phyloP scores from a whole-genome alignment of 495 filamentous ascomycete species.

The Aspergillus saccharolyticus region DNA sequence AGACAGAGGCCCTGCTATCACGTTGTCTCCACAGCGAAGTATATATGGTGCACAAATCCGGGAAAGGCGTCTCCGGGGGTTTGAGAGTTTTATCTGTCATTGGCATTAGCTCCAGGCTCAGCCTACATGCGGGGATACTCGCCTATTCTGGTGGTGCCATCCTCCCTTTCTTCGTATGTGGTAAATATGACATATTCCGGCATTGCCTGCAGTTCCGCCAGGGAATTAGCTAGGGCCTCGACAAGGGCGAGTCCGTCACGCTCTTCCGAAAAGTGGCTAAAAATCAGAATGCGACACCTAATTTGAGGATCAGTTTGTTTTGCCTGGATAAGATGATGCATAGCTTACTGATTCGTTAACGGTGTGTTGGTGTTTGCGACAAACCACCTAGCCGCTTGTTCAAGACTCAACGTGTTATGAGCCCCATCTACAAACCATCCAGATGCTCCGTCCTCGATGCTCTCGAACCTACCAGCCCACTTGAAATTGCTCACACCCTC shows the following conservation, averaged over 20 bases:
- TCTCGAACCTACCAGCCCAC: constrained; percentile 44
- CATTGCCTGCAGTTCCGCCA: constrained; percentile 13
- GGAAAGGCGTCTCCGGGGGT: constrained; percentile 16
- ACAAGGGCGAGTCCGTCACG: constrained; percentile 21
- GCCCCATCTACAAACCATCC: constrained; percentile 47
- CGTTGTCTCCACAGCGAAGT: too few species aligned
- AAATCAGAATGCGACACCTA: constrained; percentile 29
- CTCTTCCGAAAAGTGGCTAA: constrained; percentile 37
- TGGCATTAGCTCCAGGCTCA: background rate
- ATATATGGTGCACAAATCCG: constrained; percentile 24
- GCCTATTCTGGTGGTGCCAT: constrained; percentile 23
- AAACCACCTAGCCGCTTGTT: constrained; percentile 41
- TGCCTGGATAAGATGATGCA: background rate
- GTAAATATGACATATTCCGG: background rate
- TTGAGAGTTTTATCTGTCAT: constrained; percentile 25
- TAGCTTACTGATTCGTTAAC: constrained; percentile 17
- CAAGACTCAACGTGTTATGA: constrained; percentile 44
- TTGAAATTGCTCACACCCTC: constrained; percentile 32
- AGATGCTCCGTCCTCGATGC: constrained; percentile 22
- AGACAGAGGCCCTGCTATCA: too few species aligned
- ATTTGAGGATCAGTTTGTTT: background rate
- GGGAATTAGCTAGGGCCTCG: background rate
- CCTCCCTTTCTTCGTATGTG: constrained; percentile 9
- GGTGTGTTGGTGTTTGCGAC: constrained; percentile 12
- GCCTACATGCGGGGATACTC: constrained; percentile 3